Conservation (phyloP, 192 early-diverging fungal species). For the Phycomyces nitens region DNA sequence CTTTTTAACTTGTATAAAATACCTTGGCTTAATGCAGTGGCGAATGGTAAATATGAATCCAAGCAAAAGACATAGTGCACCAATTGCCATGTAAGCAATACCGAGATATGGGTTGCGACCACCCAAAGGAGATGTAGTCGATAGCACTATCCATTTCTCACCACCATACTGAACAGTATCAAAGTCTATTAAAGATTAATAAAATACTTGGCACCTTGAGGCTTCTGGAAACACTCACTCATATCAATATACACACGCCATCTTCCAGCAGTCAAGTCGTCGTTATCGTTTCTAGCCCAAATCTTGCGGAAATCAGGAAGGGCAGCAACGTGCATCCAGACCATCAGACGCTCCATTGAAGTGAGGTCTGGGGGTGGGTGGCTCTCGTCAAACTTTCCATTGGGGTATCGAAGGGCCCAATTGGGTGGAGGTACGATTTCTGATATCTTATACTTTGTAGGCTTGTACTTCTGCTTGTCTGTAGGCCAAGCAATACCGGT, state of each 20-base stretch:
- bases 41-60: constrained; percentile 82
- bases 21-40: constrained; percentile 89
- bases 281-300: constrained; percentile 70
- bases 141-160: constrained; percentile 91
- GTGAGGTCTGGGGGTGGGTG: constrained; percentile 61
- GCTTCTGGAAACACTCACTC: constrained; percentile 46
- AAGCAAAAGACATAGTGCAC: constrained; percentile 81
- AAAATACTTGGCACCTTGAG: background rate
- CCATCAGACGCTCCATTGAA: constrained; percentile 75
- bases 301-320: constrained; percentile 94
- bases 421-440: constrained; percentile 80
- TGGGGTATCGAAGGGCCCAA: constrained; percentile 68
- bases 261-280: constrained; percentile 57
- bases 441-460: constrained; percentile 45
- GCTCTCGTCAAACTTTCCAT: constrained; percentile 40
- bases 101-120: constrained; percentile 94
- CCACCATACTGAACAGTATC: constrained; percentile 80
- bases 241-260: constrained; percentile 68
- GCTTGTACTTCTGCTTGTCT: constrained; percentile 71
- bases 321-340: constrained; percentile 96
- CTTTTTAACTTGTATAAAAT: constrained; percentile 1
- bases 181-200: constrained; percentile 56
- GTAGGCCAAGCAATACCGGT: constrained; percentile 83
- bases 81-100: constrained; percentile 89
- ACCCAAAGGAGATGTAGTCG: constrained; percentile 89